Percentiles rank a stretch among this genome's conserved stretches.
These are phyloP conservation scores for Barnettozyma sp. DNA, from an alignment of 805 yeast genomes.

Conservation along the genomic window DNA sequence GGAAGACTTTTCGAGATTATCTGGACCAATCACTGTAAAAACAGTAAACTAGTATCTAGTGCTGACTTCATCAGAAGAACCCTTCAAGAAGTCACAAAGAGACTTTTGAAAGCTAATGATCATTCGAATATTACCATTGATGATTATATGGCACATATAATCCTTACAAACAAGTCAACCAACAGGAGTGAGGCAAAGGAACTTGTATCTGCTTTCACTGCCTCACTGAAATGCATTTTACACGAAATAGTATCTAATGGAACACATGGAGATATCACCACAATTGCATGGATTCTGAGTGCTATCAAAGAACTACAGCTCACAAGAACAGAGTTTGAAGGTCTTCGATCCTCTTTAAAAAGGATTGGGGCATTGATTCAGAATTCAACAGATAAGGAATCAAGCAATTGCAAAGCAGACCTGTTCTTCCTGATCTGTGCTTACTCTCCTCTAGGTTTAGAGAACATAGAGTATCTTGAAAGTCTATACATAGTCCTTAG, in stretches of 20 bases:
- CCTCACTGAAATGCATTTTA: conserved; percentile 8
- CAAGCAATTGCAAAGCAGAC: conserved; percentile 17
- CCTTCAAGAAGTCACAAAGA: conserved; percentile 14
- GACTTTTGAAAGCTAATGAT: conserved; percentile 9
- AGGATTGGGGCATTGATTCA: conserved; percentile 14
- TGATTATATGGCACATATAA: conserved; percentile 14
- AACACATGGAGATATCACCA: background rate
- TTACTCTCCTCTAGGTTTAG: conserved; percentile 14
- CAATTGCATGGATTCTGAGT: conserved; percentile 28
- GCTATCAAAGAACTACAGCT: conserved; percentile 23
- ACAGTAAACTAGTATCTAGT: conserved; percentile 28
- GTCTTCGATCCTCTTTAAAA: conserved; percentile 9
- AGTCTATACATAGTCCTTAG: conserved; percentile 32
- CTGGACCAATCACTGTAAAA: conserved; percentile 36
- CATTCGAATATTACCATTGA: conserved; percentile 5
- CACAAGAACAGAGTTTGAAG: conserved; percentile 4
- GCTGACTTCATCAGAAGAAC: conserved; percentile 21
- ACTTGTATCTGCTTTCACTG: conserved; percentile 10
- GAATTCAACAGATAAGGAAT: background rate
- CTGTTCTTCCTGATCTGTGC: conserved; percentile 27
- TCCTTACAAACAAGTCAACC: conserved; percentile 8
- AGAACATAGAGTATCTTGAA: conserved; percentile 24
- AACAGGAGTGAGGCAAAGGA: background rate
- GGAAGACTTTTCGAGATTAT: conserved; percentile 30
- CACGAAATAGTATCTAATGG: background rate